phyloP scores from a whole-genome alignment of 768 basidiomycete species.

The Hypholoma fasciculare region DNA sequence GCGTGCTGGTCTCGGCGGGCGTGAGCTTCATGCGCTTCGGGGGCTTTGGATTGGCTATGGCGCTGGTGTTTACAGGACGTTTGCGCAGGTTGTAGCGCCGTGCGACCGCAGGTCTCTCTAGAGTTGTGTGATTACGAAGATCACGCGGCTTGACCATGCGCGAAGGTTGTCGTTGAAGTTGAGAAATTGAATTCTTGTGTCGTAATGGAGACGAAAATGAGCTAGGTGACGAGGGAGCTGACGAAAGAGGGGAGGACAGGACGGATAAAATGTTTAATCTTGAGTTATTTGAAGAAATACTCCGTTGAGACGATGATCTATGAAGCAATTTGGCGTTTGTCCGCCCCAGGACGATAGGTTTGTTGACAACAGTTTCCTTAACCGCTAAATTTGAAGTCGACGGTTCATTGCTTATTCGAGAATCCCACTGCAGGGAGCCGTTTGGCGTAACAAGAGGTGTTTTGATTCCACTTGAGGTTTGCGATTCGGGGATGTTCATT shows the following conservation, averaged over 20 bases:
- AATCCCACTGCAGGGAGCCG: slow-evolving; percentile 47
- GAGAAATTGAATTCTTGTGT: background rate
- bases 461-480: slow-evolving; percentile 24
- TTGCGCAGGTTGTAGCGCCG: slow-evolving; percentile 35
- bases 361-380: background rate
- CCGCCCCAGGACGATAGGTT: background rate
- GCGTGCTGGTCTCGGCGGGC: background rate
- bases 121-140: slow-evolving; percentile 35
- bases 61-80: slow-evolving; percentile 22
- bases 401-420: slow-evolving; percentile 28
- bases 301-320: background rate
- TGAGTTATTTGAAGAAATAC: background rate
- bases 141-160: slow-evolving; percentile 21
- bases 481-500: background rate
- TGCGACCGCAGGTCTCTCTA: slow-evolving; percentile 14
- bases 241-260: background rate
- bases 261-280: background rate
- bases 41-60: slow-evolving; percentile 17
- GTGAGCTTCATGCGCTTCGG: slow-evolving; percentile 12
- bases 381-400: background rate
- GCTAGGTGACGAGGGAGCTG: background rate
- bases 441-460: slow-evolving; percentile 58
- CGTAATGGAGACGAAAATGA: background rate
- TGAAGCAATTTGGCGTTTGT: background rate
- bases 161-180: background rate